Percentiles rank a stretch among this genome's conserved stretches.
phyloP scores from a whole-genome alignment of 768 basidiomycete species.

The Russula sp. region DNA sequence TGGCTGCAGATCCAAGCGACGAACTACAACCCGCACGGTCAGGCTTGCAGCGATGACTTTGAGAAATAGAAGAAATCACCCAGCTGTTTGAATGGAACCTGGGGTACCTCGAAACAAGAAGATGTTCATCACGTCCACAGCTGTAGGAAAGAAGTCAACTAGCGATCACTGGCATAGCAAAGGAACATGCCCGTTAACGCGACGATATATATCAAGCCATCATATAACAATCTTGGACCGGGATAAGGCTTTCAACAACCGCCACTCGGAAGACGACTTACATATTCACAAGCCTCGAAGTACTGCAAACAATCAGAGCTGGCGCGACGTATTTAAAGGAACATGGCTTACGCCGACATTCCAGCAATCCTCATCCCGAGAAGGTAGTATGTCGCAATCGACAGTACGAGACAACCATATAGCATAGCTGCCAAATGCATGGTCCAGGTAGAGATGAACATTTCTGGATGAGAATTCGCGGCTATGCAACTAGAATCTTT shows the following conservation, averaged over 20 bases:
- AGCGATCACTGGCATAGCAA: too few relatives aligned
- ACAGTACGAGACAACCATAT: too few relatives aligned
- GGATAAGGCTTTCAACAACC: not conserved
- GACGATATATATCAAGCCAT: too few relatives aligned
- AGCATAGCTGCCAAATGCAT: too few relatives aligned
- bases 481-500: not conserved
- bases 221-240: slow-evolving; percentile 12
- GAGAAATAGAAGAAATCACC: not conserved
- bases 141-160: too few relatives aligned
- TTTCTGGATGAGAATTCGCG: too few relatives aligned
- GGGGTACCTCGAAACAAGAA: slow-evolving; percentile 26
- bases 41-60: slow-evolving; percentile 1
- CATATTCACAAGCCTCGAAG: slow-evolving; percentile 26
- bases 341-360: too few relatives aligned
- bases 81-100: slow-evolving; percentile 23
- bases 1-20: slow-evolving; percentile 30
- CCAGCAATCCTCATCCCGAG: too few relatives aligned
- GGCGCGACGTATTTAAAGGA: too few relatives aligned
- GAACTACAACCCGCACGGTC: slow-evolving; percentile 21
- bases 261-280: slow-evolving; percentile 10
- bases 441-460: too few relatives aligned
- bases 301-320: slow-evolving; percentile 9
- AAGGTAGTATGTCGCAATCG: too few relatives aligned
- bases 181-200: too few relatives aligned
- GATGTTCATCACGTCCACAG: slow-evolving; percentile 24